phyloP scores from a whole-genome alignment of 108 stramenopile species.

The Thalassiosira profunda region DNA sequence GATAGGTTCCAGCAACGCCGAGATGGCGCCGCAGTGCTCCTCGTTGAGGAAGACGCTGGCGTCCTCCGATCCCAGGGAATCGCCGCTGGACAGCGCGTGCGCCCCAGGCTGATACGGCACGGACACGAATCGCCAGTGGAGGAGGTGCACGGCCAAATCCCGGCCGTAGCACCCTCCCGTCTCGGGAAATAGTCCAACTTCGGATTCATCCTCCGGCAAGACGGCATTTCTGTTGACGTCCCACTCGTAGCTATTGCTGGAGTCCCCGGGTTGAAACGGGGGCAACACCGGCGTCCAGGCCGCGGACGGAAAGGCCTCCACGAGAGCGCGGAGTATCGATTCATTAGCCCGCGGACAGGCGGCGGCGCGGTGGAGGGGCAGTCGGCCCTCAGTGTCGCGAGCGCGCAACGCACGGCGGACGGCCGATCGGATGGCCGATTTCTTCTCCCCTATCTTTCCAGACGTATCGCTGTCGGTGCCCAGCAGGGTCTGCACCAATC shows the following conservation, averaged over 20 bases:
- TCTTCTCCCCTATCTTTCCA: no score
- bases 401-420: conserved; percentile 20
- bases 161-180: conserved; percentile 16
- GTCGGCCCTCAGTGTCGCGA: conserved; percentile 23
- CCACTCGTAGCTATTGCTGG: conserved; percentile 7
- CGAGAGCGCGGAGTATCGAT: conserved; percentile 19
- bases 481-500: conserved; percentile 7
- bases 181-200: conserved; percentile 16
- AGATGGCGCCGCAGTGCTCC: conserved; percentile 18
- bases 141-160: conserved; percentile 17
- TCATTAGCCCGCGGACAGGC: conserved; percentile 18
- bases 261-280: neutral
- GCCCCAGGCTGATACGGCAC: no score
- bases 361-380: conserved; percentile 43
- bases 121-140: conserved; percentile 6
- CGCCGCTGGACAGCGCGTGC: neutral
- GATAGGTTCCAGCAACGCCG: conserved; percentile 26
- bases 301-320: conserved; percentile 21
- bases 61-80: neutral
- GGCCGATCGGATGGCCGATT: neutral
- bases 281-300: conserved; percentile 17
- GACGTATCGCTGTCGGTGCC: no score
- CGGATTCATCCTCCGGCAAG: neutral
- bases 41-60: conserved; percentile 4
- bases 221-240: conserved; percentile 7